phyloP scores from a whole-genome alignment of 108 stramenopile species.

The Thalassiosira profunda region DNA sequence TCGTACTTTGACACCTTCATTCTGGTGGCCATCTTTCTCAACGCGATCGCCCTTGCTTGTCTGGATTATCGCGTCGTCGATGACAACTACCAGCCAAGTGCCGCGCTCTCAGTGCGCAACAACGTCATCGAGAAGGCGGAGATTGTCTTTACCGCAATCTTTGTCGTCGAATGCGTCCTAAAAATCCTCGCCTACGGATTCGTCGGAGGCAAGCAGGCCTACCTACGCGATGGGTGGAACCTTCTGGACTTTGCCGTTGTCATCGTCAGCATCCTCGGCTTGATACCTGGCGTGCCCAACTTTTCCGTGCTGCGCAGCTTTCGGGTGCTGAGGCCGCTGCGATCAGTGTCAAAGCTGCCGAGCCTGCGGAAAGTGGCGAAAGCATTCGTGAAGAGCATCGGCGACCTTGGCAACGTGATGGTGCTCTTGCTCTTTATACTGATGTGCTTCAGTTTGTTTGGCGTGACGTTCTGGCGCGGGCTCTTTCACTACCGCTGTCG shows the following conservation, averaged over 20 bases:
- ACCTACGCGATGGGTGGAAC: conserved; percentile 75
- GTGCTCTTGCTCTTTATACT: conserved; percentile 62
- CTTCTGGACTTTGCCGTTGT: conserved; percentile 63
- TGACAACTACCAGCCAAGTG: conserved; percentile 30
- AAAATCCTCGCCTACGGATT: conserved; percentile 71
- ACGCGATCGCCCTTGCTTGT: conserved; percentile 33
- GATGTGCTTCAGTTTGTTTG: conserved; percentile 71
- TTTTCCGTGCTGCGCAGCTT: conserved; percentile 61
- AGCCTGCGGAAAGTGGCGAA: conserved; percentile 65
- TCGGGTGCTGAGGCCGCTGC: conserved; percentile 69
- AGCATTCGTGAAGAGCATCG: conserved; percentile 55
- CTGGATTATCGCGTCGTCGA: conserved; percentile 37
- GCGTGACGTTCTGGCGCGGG: conserved; percentile 65
- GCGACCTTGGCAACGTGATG: conserved; percentile 66
- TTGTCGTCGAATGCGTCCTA: conserved; percentile 59
- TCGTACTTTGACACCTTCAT: conserved; percentile 36
- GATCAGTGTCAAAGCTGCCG: conserved; percentile 62
- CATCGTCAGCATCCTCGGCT: conserved; percentile 43
- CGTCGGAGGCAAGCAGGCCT: conserved; percentile 27
- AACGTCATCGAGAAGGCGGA: conserved; percentile 26
- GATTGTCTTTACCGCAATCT: conserved; percentile 46
- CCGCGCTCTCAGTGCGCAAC: conserved; percentile 25
- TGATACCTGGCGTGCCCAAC: conserved; percentile 63
- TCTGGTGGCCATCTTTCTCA: conserved; percentile 28
- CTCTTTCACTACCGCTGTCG: conserved; percentile 63